A percentile compares a stretch with the other conserved stretches of the same genome.
phyloP scores from a whole-genome alignment of 495 filamentous ascomycete species.

The Talaromyces nanjingensis region DNA sequence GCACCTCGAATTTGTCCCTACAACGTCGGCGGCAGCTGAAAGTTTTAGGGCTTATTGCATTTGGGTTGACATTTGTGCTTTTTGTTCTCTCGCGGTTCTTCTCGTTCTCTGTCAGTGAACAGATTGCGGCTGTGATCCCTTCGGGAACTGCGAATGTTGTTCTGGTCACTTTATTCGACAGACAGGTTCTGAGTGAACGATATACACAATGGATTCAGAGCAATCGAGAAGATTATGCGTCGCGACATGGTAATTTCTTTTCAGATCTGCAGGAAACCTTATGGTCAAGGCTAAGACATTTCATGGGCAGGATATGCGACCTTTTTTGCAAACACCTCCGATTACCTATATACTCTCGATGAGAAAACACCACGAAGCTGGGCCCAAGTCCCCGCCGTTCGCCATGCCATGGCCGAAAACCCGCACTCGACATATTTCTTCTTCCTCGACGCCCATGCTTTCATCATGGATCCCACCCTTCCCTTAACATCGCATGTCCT shows the following conservation, averaged over 20 bases:
- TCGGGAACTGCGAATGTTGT: conserved; percentile 75
- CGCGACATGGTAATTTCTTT: conserved; percentile 66
- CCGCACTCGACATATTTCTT: conserved; percentile 75
- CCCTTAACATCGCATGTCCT: conserved; percentile 66
- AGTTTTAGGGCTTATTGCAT: conserved; percentile 47
- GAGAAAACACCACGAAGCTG: conserved; percentile 60
- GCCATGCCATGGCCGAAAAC: conserved; percentile 77
- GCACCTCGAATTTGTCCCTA: conserved; percentile 48
- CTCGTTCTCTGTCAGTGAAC: conserved; percentile 25
- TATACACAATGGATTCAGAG: conserved; percentile 67
- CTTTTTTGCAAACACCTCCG: conserved; percentile 66
- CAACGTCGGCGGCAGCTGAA: conserved; percentile 64
- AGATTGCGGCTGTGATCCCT: conserved; percentile 33
- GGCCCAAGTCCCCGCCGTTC: conserved; percentile 75
- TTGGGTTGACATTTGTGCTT: conserved; percentile 52
- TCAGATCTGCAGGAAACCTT: not conserved
- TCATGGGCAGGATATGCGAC: conserved; percentile 65
- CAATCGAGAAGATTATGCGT: conserved; percentile 82
- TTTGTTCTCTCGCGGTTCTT: conserved; percentile 53
- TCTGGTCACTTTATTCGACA: conserved; percentile 79
- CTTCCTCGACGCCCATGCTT: conserved; percentile 71
- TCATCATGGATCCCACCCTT: conserved; percentile 83
- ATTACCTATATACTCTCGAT: conserved; percentile 61
- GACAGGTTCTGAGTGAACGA: conserved; percentile 44
- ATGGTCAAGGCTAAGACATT: conserved; percentile 6